Evolutionary conservation across 2,329 filamentous ascomycete genomes (phyloP).

Genomic region (Hypocreales sp.): DNA sequence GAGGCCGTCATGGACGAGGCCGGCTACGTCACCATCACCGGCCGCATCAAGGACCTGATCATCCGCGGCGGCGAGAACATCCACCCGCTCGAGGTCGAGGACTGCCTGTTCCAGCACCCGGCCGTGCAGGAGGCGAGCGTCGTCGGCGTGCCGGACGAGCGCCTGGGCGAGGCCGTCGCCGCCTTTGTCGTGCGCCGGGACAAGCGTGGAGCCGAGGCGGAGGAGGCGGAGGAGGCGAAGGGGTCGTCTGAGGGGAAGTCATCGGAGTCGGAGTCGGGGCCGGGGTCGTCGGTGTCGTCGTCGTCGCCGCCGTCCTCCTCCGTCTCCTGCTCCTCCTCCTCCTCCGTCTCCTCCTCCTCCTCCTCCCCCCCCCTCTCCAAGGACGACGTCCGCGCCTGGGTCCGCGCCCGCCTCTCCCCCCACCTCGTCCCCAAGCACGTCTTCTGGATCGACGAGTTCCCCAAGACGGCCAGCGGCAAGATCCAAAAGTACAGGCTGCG

Average conservation of each 20-base stretch:
- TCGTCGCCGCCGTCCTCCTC: too few species aligned
- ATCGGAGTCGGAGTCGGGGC: too few species aligned
- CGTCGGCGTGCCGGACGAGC: constrained; percentile 67
- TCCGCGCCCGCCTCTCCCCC: constrained; percentile 48
- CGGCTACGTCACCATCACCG: constrained; percentile 79
- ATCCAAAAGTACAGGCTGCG: constrained; percentile 86
- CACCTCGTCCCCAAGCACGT: constrained; percentile 79
- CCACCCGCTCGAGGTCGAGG: constrained; percentile 84
- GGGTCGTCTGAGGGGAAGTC: too few species aligned
- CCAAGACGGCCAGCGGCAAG: constrained; percentile 93
- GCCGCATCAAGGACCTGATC: constrained; percentile 87
- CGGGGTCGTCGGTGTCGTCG: too few species aligned
- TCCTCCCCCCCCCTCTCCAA: constrained; percentile 9
- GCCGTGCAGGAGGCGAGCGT: constrained; percentile 63
- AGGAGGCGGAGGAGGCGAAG: not conserved
- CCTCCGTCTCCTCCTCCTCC: not conserved
- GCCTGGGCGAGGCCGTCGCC: constrained; percentile 74
- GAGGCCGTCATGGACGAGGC: constrained; percentile 73
- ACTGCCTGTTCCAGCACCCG: constrained; percentile 62
- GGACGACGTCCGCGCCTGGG: constrained; percentile 55
- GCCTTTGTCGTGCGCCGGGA: constrained; percentile 56
- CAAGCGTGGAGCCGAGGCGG: constrained; percentile 1
- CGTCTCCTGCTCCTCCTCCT: not conserved
- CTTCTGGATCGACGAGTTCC: constrained; percentile 76
- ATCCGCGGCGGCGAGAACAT: constrained; percentile 95